These are phyloP conservation scores for Xerocomus brunneocitrinus DNA, from an alignment of 768 basidiomycete species.

Conservation along the genomic window DNA sequence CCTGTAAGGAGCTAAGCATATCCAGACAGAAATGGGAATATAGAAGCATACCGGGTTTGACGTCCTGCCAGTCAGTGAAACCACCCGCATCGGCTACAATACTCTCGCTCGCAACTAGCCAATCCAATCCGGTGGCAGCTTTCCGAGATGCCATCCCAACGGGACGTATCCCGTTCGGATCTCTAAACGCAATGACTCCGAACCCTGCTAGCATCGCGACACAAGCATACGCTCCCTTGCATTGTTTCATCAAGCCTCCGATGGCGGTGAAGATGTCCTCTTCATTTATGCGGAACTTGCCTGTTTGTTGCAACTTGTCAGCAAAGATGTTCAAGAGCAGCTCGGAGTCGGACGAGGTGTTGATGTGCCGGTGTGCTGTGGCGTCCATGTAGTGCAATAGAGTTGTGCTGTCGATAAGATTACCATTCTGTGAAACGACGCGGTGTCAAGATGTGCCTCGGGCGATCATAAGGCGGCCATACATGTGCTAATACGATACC, in stretches of 20 bases:
- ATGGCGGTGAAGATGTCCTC: slow-evolving; percentile 98
- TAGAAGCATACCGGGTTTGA: slow-evolving; percentile 68
- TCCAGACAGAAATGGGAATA: not conserved
- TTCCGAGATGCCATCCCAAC: slow-evolving; percentile 79
- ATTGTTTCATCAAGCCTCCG: slow-evolving; percentile 80
- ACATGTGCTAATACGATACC: slow-evolving; percentile 98
- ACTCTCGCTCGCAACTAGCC: slow-evolving; percentile 91
- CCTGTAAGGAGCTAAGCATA: slow-evolving; percentile 42
- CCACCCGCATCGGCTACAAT: slow-evolving; percentile 94
- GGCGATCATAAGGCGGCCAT: slow-evolving; percentile 26
- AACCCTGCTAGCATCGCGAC: slow-evolving; percentile 99
- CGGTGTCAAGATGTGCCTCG: slow-evolving; percentile 1
- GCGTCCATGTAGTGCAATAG: slow-evolving; percentile 94
- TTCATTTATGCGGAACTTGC: slow-evolving; percentile 98
- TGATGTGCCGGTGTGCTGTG: slow-evolving; percentile 95
- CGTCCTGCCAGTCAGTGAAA: slow-evolving; percentile 90
- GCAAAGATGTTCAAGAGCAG: slow-evolving; percentile 96
- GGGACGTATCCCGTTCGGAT: slow-evolving; percentile 96
- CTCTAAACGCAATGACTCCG: slow-evolving; percentile 95
- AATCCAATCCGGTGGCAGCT: slow-evolving; percentile 61
- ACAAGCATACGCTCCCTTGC: slow-evolving; percentile 93
- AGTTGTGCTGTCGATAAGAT: slow-evolving; percentile 86
- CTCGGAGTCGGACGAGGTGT: slow-evolving; percentile 98
- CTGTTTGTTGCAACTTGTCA: slow-evolving; percentile 95
- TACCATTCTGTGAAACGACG: slow-evolving; percentile 72